phyloP scores from a whole-genome alignment of 1,139 yeast species.

The Torulaspora globosa region DNA sequence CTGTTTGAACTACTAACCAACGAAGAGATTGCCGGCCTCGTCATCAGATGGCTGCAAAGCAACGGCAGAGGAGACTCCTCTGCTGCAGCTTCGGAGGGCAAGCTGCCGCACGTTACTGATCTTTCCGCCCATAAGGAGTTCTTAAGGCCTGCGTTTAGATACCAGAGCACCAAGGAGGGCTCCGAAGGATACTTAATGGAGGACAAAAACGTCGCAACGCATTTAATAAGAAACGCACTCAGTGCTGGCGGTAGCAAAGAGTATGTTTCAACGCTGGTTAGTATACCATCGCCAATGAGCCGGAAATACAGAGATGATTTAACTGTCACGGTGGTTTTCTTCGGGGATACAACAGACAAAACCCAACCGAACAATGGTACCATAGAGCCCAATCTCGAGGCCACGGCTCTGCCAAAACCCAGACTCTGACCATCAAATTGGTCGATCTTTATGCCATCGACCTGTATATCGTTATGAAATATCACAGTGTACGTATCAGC shows the following conservation, averaged over 20 bases:
- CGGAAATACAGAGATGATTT: constrained; percentile 92
- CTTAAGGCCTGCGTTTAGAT: constrained; percentile 56
- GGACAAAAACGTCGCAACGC: constrained; percentile 89
- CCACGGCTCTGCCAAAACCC: constrained; percentile 52
- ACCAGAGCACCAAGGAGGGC: constrained; percentile 29
- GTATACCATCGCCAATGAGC: constrained; percentile 91
- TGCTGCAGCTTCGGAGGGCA: constrained; percentile 40
- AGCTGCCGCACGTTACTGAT: constrained; percentile 60
- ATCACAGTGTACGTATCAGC: constrained; percentile 5
- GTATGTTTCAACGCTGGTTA: constrained; percentile 79
- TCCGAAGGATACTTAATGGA: constrained; percentile 52
- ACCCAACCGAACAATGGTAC: constrained; percentile 47
- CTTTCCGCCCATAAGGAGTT: constrained; percentile 54
- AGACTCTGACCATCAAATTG: constrained; percentile 39
- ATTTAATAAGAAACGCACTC: constrained; percentile 85
- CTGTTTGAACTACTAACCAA: constrained; percentile 86
- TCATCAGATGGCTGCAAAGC: constrained; percentile 88
- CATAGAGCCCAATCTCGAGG: constrained; percentile 51
- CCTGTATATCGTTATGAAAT: constrained; percentile 4
- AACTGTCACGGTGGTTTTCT: constrained; percentile 92
- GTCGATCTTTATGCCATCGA: not conserved
- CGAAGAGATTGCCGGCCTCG: constrained; percentile 88
- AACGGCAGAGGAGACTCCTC: constrained; percentile 46
- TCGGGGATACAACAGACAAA: constrained; percentile 52
- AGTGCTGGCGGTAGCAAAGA: constrained; percentile 85